Evolutionary conservation across 2,329 filamentous ascomycete species (phyloP).

Genomic region (Falciphora oryzae): DNA sequence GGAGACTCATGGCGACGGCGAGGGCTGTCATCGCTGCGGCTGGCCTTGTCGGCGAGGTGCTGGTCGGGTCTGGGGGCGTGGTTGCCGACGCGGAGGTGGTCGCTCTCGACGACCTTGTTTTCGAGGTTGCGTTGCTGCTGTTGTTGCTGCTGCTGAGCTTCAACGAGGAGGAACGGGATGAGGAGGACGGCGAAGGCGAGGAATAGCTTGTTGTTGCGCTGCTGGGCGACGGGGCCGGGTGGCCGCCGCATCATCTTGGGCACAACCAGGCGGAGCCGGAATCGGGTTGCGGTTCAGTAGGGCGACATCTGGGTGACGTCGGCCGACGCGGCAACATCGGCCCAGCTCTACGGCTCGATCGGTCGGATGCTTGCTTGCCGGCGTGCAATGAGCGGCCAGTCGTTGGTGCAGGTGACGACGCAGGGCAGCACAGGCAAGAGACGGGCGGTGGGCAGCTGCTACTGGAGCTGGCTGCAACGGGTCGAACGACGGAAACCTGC

Average conservation of each 20-base stretch:
- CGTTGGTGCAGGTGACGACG: too few species aligned
- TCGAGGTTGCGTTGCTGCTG: constrained; percentile 17
- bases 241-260: constrained; percentile 59
- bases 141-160: constrained; percentile 59
- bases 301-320: constrained; percentile 8
- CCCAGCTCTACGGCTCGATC: background rate
- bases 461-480: background rate
- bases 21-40: constrained; percentile 15
- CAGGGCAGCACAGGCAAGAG: background rate
- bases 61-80: constrained; percentile 3
- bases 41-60: constrained; percentile 10
- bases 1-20: constrained; percentile 15
- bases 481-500: background rate
- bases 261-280: constrained; percentile 20
- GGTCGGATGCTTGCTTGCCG: background rate
- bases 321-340: constrained; percentile 7
- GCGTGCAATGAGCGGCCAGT: background rate
- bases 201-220: constrained; percentile 35
- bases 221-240: constrained; percentile 46
- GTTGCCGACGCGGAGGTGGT: constrained; percentile 4
- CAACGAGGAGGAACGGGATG: constrained; percentile 50
- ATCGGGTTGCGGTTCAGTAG: constrained; percentile 1
- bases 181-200: constrained; percentile 54
- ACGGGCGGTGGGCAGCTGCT: background rate
- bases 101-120: constrained; percentile 9